Conservation (phyloP, 163 green algal species). For the Scenedesmus sp. region DNA sequence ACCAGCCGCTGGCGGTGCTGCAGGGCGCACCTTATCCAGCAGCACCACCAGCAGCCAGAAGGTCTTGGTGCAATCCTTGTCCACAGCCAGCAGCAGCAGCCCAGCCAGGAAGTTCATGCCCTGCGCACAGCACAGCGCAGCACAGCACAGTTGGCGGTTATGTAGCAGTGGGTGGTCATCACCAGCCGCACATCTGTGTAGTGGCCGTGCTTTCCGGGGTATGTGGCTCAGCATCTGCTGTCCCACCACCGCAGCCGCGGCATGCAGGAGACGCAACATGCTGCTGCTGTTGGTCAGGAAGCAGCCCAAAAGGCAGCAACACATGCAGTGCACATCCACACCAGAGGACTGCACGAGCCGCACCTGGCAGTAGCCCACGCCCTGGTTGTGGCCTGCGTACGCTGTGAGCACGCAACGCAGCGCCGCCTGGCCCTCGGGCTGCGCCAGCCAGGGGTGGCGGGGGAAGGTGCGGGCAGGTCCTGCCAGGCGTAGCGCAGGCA, state of each 20-base stretch:
- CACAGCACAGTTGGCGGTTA: not conserved
- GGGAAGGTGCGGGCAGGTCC: constrained; percentile 91
- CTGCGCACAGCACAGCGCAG: constrained; percentile 64
- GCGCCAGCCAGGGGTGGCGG: constrained; percentile 74
- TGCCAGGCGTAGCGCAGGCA: constrained; percentile 39
- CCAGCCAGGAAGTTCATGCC: constrained; percentile 96
- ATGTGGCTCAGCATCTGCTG: too few relatives aligned
- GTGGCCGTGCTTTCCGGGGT: too few relatives aligned
- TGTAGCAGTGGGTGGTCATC: not conserved
- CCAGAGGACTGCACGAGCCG: not conserved
- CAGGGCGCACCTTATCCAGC: constrained; percentile 36
- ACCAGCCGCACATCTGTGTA: not conserved
- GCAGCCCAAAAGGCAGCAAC: too few relatives aligned
- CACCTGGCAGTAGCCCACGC: constrained; percentile 93
- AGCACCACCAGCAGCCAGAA: constrained; percentile 82
- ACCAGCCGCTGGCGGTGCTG: not conserved
- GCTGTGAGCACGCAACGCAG: constrained; percentile 82
- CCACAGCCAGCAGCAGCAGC: constrained; percentile 86
- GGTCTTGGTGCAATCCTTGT: constrained; percentile 73
- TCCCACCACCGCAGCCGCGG: too few relatives aligned
- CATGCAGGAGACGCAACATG: too few relatives aligned
- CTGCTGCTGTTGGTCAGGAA: not conserved
- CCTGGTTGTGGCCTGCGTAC: constrained; percentile 78
- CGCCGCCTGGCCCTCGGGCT: constrained; percentile 68
- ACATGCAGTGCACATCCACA: too few relatives aligned